These are phyloP conservation scores for Arachis hypogaea DNA, from an alignment of 306 rosid genomes.

Conservation along the genomic window DNA sequence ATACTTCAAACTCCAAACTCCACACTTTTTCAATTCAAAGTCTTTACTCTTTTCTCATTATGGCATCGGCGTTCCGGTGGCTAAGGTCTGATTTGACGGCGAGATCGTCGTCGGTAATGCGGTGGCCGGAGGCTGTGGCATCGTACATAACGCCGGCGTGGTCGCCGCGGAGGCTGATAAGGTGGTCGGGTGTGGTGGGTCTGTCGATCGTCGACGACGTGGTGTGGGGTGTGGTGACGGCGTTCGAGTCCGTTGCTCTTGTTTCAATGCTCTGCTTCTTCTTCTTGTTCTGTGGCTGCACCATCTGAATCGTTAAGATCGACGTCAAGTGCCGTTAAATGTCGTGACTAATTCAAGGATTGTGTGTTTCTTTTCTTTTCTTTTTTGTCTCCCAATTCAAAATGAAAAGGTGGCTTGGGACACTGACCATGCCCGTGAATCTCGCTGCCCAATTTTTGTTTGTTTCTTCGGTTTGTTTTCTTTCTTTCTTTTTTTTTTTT, in stretches of 20 bases:
- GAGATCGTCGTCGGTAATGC: conserved; percentile 43
- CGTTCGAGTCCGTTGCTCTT: conserved; percentile 76
- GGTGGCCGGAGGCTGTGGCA: conserved; percentile 49
- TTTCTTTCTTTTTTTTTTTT: background rate
- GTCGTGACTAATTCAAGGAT: too few relatives aligned
- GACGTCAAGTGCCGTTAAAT: background rate
- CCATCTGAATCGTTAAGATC: conserved; percentile 37
- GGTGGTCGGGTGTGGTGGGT: conserved; percentile 50
- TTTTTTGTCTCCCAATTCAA: background rate
- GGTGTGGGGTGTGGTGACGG: conserved; percentile 72
- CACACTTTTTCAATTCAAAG: background rate
- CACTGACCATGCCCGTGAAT: background rate
- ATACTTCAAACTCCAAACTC: background rate
- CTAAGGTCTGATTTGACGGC: conserved; percentile 20
- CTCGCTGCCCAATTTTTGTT: background rate
- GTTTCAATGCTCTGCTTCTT: conserved; percentile 82
- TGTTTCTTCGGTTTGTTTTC: background rate
- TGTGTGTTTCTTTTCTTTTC: background rate
- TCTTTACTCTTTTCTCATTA: background rate
- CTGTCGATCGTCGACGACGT: conserved; percentile 71
- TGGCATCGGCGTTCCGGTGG: conserved; percentile 51
- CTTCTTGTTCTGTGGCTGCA: conserved; percentile 86
- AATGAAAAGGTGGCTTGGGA: background rate
- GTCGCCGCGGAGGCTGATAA: conserved; percentile 42
- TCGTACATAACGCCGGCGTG: conserved; percentile 46